These are phyloP conservation scores for Colletotrichum caudatum DNA, from an alignment of 2,329 filamentous ascomycete species.

Conservation along the genomic window DNA sequence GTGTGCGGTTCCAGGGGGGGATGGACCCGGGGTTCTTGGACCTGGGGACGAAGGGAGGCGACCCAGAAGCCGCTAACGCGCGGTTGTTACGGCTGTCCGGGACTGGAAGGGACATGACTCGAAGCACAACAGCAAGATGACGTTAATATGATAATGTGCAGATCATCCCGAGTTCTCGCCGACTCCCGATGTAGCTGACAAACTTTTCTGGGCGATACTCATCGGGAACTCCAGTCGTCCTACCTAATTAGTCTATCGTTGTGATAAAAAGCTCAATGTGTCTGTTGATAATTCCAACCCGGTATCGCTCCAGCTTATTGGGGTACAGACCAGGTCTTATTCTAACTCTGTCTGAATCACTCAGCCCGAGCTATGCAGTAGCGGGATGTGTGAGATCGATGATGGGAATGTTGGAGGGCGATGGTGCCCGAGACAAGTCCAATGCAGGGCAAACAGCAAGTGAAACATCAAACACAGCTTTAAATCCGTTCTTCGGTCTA, in stretches of 20 bases:
- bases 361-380: background rate
- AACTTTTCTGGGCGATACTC: background rate
- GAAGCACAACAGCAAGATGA: background rate
- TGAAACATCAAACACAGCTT: background rate
- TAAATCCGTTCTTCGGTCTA: background rate
- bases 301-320: too few species aligned
- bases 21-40: constrained; percentile 33
- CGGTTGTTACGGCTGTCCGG: background rate
- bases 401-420: background rate
- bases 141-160: background rate
- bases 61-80: constrained; percentile 13
- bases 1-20: constrained; percentile 33
- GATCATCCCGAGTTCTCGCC: background rate
- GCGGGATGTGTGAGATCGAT: background rate
- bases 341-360: too few species aligned
- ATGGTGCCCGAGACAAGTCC: background rate
- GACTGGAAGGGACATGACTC: too few species aligned
- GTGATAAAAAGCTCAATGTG: too few species aligned
- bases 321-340: too few species aligned
- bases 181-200: background rate
- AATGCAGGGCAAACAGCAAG: background rate
- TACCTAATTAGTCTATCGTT: too few species aligned
- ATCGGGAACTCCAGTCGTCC: background rate
- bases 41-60: constrained; percentile 18
- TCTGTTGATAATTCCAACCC: too few species aligned